Evolutionary conservation across 306 rosid species (phyloP), one percentile per base, ranked within the genome.

Genomic region (Inga oerstediana): DNA sequence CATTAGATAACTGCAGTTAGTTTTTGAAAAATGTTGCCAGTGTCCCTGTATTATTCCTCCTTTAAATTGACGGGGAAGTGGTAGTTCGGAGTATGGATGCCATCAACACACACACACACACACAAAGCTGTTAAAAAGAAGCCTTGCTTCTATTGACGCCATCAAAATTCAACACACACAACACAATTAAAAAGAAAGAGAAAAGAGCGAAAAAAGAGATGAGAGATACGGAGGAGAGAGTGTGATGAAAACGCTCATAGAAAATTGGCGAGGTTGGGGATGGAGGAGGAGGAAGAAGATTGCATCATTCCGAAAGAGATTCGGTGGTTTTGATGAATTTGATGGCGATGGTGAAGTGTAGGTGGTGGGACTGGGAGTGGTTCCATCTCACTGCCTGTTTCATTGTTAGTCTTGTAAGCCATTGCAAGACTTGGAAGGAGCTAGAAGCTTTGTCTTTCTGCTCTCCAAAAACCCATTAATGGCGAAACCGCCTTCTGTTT

Each of bases 271-370:
- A 2, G 34, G 3, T 3, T 3, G 34, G 34, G 34, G 34, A 32
- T 32, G 34, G 34, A 32, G 72, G 94, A 86, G 1, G 98, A 85
- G 6, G 97, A 84, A 81, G 97, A 86, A 37, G 97, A 85, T 45
- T 91, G 99, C 84, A 87, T 91, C 89, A 87, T 88, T 82, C 91
- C 96, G 54, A 90, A 96, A n/a, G 93, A 88, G 74, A 84, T 80
- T 56, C 87, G 95, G 78, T 88, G 70, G 9, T 87, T 88, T 13
- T 86, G 92, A 19, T 86, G 92, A 66, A 66, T 12, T 34, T 34
- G 72, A 66, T 76, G 45, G 45, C 34, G 34, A 32, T 41, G 87
- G 11, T 75, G 91, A 5, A 83, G 87, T 13, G 87, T 89, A 1
- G 86, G 87, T 3, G 87, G 95, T 16, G 87, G 91, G 14, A 70